Evolutionary conservation across 495 filamentous ascomycete genomes (phyloP), one percentile per base, ranked within the genome.

Genomic region (Tuber brumale): DNA sequence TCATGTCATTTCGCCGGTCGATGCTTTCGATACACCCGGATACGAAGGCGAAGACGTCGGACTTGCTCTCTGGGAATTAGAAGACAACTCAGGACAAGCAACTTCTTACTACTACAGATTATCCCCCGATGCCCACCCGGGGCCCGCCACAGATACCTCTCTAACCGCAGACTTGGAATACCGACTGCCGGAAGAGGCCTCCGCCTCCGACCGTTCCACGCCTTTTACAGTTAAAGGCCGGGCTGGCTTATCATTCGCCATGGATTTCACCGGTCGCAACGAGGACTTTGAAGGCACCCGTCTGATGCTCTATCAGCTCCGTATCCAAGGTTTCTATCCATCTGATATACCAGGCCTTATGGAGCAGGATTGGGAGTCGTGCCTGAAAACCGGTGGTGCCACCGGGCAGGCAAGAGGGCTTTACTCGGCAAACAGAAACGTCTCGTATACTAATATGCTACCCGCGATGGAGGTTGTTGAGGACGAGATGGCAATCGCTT

Each of bases 191-290:
- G 7, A 43, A 16, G 14, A 19, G n/a, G 7, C 18, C 12, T 37
- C 19, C 18, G 44, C 51, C 3, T 57, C 70, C 6, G 71, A 43
- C n/a, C 69, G 31, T 3, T 71, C 77, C 18, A 14, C 77, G 0
- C 77, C 78, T 8, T 80, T 80, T 42, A 70, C 46, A 19, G 73
- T 80, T 19, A 70, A 72, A 37, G 71, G 73, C 12, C 74, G 48
- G 10, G 77, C 75, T 31, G 61, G 76, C 1, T 31, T 79, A 41
- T 79, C 73, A 14, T 80, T 80, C 27, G 73, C 43, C 35, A 80
- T 80, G 78, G 73, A 79, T 69, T 80, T 80, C 31, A 80, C 78
- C 18, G 78, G 78, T 23, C 76, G 72, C 16, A 80, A 80, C 16
- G 78, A 76, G 10, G 78, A 73, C 16, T 80, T 80, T 45, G 73